Conservation (phyloP, 2,329 filamentous ascomycete genomes). For the Emergomyces pasteurianus region DNA sequence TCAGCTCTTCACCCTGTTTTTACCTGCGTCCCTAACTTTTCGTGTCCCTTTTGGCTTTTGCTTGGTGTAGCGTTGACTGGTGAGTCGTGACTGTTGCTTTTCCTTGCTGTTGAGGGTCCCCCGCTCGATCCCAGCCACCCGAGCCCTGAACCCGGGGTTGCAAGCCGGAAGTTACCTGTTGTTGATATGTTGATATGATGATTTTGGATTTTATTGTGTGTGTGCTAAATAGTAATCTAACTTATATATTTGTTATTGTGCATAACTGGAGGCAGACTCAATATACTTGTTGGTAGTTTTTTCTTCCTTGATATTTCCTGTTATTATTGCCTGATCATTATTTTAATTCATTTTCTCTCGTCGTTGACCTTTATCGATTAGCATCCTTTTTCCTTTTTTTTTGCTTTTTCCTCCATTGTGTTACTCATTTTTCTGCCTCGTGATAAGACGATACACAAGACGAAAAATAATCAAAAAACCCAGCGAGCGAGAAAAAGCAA, state of each 20-base stretch:
- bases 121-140: neutral
- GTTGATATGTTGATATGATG: no score
- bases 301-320: no score
- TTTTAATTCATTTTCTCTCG: no score
- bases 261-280: no score
- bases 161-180: neutral
- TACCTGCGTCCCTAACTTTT: no score
- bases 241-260: no score
- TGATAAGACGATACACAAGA: neutral
- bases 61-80: no score
- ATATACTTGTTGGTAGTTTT: neutral
- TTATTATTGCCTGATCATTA: no score
- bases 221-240: no score
- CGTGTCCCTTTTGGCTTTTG: no score
- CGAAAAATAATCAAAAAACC: neutral
- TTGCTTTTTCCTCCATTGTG: neutral
- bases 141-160: neutral
- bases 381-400: neutral
- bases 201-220: neutral
- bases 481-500: neutral
- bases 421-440: neutral
- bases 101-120: neutral
- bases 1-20: no score
- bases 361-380: neutral
- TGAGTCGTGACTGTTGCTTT: no score